Evolutionary conservation across 257 asterid genomes (phyloP).

Genomic region (Fraxinus anomala): DNA sequence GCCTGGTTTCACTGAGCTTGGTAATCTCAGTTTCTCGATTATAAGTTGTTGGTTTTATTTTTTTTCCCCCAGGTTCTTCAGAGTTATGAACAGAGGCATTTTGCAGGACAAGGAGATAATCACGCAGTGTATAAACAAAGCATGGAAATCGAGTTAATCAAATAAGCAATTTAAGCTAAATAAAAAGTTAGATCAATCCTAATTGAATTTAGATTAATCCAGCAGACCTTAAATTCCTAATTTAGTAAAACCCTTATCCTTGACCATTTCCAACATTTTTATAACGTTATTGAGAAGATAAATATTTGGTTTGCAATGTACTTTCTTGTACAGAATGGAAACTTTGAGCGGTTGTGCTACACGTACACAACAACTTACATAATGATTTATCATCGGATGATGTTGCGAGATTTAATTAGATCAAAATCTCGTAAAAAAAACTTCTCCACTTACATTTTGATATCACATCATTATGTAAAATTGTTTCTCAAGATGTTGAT

Average conservation of each 20-base stretch:
- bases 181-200: background rate
- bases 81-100: background rate
- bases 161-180: background rate
- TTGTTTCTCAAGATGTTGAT: background rate
- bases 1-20: constrained; percentile 94
- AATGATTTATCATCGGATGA: no score
- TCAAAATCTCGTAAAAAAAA: no score
- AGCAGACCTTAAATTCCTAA: background rate
- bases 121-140: background rate
- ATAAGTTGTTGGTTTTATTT: background rate
- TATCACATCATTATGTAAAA: no score
- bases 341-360: background rate
- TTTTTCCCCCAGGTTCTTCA: background rate
- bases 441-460: no score
- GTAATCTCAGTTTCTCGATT: constrained; percentile 40
- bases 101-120: background rate
- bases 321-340: background rate
- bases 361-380: no score
- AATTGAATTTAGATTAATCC: background rate
- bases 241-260: background rate
- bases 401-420: no score
- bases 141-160: background rate
- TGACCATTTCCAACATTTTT: background rate
- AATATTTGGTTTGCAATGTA: background rate
- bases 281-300: background rate